Evolutionary conservation across 768 basidiomycete species (phyloP), one percentile per base, ranked within the genome.

Genomic region (Mycena haematopus): DNA sequence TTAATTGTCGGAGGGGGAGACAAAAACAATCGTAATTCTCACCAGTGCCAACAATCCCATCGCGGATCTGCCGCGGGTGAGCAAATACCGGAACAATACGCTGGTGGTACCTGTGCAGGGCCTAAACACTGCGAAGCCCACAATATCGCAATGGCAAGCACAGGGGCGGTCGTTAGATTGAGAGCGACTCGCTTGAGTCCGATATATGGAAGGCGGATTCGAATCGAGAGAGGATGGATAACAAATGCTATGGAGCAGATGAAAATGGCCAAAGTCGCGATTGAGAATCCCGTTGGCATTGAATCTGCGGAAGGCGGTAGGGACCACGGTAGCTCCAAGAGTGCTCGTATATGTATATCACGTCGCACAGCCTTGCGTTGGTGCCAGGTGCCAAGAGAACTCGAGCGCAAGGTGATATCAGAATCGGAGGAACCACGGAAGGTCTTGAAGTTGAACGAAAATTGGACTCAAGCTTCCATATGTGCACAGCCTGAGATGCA

Each of bases 31-130:
- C 27, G 21, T 27, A 33, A 27, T 22, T 11, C 61, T 58, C 6
- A 68, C 70, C 63, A 0, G 82, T 80, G 7, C 91, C 91, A 13
- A 96, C 86, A 55, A 96, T 93, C 1, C 96, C 96, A 62, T 84
- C 76, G 17, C 88, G 82, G 40, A 96, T 82, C 75, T 82, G 45
- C 1, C 3, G 19, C 33, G 15, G 31, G 50, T 52, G 24, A 53
- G 59, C 17, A 17, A 17, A 36, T 22, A 40, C 31, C 3, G 3
- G 9, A 38, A 2, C n/a, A 21, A 11, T 73, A 56, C 49, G 31
- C 55, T 51, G 49, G 8, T 17, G 15, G 33, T 62, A 61, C 58
- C 71, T 54, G 73, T 60, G 47, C 67, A 15, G 80, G 74, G 6
- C 79, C 82, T 6, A 86, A 68, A 63, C 85, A 86, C 65, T 85